Conservation (phyloP, 1,284 basidiomycete genomes). For the Afroboletus lepidellus region DNA sequence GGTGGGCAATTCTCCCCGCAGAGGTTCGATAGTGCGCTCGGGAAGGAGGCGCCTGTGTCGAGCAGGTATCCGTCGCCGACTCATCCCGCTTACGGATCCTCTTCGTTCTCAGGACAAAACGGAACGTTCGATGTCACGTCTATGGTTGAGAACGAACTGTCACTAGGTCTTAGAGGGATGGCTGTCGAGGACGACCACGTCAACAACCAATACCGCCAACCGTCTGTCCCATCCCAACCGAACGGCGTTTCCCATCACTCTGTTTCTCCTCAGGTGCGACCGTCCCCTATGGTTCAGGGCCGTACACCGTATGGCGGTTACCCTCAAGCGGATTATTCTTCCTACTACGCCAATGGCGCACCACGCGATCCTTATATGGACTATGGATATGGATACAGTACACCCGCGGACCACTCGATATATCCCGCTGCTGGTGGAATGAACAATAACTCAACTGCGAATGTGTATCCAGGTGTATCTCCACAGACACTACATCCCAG, state of each 20-base stretch:
- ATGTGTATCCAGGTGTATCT: constrained; percentile 47
- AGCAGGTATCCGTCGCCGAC: constrained; percentile 49
- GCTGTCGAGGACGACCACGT: constrained; percentile 61
- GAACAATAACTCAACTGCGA: constrained; percentile 42
- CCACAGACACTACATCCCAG: constrained; percentile 47
- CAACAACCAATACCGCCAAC: constrained; percentile 33
- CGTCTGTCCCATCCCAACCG: constrained; percentile 20
- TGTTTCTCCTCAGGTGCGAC: constrained; percentile 36
- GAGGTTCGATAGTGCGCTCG: constrained; percentile 46
- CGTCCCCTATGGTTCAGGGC: constrained; percentile 43
- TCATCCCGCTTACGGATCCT: constrained; percentile 38
- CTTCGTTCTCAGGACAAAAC: constrained; percentile 36
- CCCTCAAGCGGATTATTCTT: constrained; percentile 53
- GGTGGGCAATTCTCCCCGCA: constrained; percentile 53
- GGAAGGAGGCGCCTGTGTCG: constrained; percentile 40
- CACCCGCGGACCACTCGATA: constrained; percentile 47
- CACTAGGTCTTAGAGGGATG: constrained; percentile 62
- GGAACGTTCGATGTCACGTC: constrained; percentile 46
- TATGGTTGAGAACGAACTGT: constrained; percentile 52
- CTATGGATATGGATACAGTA: constrained; percentile 55
- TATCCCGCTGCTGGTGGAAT: constrained; percentile 48
- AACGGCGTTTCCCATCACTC: constrained; percentile 27
- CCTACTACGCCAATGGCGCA: constrained; percentile 51
- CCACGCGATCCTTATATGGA: constrained; percentile 49
- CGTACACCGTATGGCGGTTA: constrained; percentile 51